Conservation (phyloP, 2,329 filamentous ascomycete species). For the Paramyrothecium roridum region DNA sequence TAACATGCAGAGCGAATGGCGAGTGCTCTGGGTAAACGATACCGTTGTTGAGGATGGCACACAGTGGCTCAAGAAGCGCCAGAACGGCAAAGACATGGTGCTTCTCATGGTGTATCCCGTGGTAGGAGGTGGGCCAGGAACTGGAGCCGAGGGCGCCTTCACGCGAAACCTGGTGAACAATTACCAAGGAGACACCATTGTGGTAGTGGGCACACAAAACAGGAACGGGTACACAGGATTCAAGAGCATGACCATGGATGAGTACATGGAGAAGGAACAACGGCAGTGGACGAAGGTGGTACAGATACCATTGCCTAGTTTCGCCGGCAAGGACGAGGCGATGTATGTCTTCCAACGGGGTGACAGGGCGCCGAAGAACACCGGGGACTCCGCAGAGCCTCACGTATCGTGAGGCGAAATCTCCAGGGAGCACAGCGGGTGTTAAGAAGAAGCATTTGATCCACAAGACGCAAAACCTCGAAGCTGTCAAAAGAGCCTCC, state of each 20-base stretch:
- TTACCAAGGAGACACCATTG: slow-evolving; percentile 61
- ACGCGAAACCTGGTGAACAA: slow-evolving; percentile 59
- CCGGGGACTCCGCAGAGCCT: not conserved
- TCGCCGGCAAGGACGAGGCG: slow-evolving; percentile 74
- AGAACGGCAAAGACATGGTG: slow-evolving; percentile 51
- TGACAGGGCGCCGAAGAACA: slow-evolving; percentile 26
- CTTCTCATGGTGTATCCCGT: slow-evolving; percentile 72
- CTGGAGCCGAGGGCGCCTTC: slow-evolving; percentile 61
- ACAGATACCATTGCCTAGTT: slow-evolving; percentile 68
- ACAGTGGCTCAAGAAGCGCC: slow-evolving; percentile 50
- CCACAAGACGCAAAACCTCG: not conserved
- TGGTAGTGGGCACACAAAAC: slow-evolving; percentile 75
- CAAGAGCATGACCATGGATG: slow-evolving; percentile 57
- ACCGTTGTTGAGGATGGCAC: slow-evolving; percentile 61
- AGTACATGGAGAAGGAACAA: slow-evolving; percentile 61
- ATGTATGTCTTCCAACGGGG: slow-evolving; percentile 63
- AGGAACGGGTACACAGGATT: slow-evolving; percentile 72
- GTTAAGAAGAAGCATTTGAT: not conserved
- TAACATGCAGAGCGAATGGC: slow-evolving; percentile 65
- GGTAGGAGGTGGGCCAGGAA: slow-evolving; percentile 61
- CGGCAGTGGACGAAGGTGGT: slow-evolving; percentile 55
- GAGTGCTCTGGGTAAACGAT: slow-evolving; percentile 66
- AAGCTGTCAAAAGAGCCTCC: not conserved
- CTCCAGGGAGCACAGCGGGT: slow-evolving; percentile 6
- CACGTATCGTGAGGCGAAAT: not conserved